Evolutionary conservation across 176 grass and related monocot genomes (phyloP).

Genomic region (Eragrostis nindensis): DNA sequence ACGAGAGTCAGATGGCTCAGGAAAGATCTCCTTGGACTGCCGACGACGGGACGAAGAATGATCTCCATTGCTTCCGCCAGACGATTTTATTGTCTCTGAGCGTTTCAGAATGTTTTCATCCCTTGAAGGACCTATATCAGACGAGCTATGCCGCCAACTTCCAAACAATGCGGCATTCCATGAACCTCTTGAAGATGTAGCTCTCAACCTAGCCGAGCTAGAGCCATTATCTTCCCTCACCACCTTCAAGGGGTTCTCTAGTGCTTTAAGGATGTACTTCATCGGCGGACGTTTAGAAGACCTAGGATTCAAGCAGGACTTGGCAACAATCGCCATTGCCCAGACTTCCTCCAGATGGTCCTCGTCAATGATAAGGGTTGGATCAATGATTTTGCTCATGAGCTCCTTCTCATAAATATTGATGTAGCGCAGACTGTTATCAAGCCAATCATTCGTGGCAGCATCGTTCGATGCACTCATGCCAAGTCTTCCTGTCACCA

Average conservation of each 20-base stretch:
- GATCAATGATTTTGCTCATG: constrained; percentile 91
- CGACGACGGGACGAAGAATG: constrained; percentile 78
- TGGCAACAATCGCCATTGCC: constrained; percentile 95
- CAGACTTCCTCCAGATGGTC: constrained; percentile 98
- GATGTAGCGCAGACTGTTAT: constrained; percentile 65
- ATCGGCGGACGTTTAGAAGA: constrained; percentile 73
- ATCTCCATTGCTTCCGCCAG: constrained; percentile 87
- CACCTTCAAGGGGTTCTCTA: constrained; percentile 93
- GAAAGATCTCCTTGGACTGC: constrained; percentile 82
- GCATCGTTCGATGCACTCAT: constrained; percentile 71
- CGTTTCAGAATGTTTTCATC: constrained; percentile 65
- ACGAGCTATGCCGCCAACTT: constrained; percentile 84
- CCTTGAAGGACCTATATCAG: constrained; percentile 70
- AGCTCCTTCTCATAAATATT: constrained; percentile 93
- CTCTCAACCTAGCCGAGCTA: constrained; percentile 76
- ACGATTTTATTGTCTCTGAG: constrained; percentile 80
- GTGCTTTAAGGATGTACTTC: constrained; percentile 86
- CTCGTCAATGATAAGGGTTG: constrained; percentile 90
- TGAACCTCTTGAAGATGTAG: constrained; percentile 89
- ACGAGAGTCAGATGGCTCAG: constrained; percentile 73
- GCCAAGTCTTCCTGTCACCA: constrained; percentile 84
- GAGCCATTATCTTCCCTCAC: constrained; percentile 84
- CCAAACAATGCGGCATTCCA: constrained; percentile 94
- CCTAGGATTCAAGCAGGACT: constrained; percentile 94
- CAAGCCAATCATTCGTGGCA: constrained; percentile 71